phyloP scores from a whole-genome alignment of 129 eudicot genomes.

The Tanacetum coccineum region DNA sequence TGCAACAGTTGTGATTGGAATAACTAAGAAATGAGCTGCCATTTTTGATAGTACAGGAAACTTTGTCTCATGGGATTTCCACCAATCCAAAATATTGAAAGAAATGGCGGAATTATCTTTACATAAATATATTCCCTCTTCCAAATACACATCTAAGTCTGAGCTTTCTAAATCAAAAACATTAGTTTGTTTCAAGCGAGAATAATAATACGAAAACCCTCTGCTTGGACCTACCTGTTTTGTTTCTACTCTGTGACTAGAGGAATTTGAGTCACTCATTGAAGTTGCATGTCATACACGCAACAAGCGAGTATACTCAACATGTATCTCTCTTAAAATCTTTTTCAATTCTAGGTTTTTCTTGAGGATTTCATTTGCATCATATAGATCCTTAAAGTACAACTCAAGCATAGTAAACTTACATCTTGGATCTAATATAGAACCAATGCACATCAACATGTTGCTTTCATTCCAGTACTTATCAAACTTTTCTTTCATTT shows the following conservation, averaged over 20 bases:
- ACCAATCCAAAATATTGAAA: slow-evolving; percentile 1
- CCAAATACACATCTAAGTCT: not conserved
- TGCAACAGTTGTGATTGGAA: slow-evolving; percentile 18
- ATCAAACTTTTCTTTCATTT: not conserved
- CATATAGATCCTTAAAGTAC: not conserved
- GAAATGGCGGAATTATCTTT: not conserved
- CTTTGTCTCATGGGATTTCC: not conserved
- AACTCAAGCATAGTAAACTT: not conserved
- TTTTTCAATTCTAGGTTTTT: not conserved
- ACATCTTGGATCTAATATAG: not conserved
- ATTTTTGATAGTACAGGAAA: slow-evolving; percentile 3
- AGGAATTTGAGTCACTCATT: not conserved
- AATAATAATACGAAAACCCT: not conserved
- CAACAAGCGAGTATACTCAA: not conserved
- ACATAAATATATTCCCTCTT: not conserved
- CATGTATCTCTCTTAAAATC: not conserved
- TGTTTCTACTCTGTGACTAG: not conserved
- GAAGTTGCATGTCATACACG: not conserved
- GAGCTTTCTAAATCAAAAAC: not conserved
- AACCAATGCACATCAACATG: slow-evolving; percentile 2
- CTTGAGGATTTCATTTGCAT: not conserved
- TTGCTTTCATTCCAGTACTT: not conserved
- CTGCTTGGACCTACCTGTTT: not conserved
- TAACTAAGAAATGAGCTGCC: slow-evolving; percentile 13
- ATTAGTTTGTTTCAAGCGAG: not conserved